Percentiles rank a stretch among this genome's conserved stretches.
These are phyloP conservation scores for Dendryphion nanum DNA, from an alignment of 2,329 filamentous ascomycete genomes.

Conservation along the genomic window DNA sequence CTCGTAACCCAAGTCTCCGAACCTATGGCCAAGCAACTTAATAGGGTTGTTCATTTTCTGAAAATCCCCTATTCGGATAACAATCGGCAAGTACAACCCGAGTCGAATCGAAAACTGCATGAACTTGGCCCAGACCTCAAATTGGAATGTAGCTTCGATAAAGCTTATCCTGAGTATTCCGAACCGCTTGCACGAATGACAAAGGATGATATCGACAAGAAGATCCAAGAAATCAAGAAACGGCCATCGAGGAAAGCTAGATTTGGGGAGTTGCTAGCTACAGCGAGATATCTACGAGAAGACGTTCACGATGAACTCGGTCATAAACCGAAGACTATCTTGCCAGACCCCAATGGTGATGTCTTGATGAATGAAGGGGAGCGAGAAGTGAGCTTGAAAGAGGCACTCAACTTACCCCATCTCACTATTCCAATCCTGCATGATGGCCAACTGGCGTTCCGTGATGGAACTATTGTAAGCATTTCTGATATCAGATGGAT, in stretches of 20 bases:
- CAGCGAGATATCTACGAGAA: too few species aligned
- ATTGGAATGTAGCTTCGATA: constrained; percentile 2
- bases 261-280: too few species aligned
- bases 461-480: too few species aligned
- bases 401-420: too few species aligned
- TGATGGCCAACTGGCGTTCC: too few species aligned
- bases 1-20: not conserved
- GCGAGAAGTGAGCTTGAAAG: too few species aligned
- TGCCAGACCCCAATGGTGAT: too few species aligned
- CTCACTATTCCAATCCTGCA: too few species aligned
- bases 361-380: too few species aligned
- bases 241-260: constrained; percentile 36
- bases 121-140: not conserved
- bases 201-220: constrained; percentile 14
- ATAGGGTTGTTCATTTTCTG: not conserved
- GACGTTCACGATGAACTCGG: too few species aligned
- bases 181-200: constrained; percentile 18
- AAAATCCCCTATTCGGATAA: not conserved
- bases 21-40: not conserved
- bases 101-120: not conserved
- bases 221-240: constrained; percentile 22
- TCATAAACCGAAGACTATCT: too few species aligned
- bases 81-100: not conserved
- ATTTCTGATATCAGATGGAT: too few species aligned
- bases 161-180: constrained; percentile 6